Conservation (phyloP, 2,329 filamentous ascomycete genomes). For the Calonectria pseudoreteaudii region DNA sequence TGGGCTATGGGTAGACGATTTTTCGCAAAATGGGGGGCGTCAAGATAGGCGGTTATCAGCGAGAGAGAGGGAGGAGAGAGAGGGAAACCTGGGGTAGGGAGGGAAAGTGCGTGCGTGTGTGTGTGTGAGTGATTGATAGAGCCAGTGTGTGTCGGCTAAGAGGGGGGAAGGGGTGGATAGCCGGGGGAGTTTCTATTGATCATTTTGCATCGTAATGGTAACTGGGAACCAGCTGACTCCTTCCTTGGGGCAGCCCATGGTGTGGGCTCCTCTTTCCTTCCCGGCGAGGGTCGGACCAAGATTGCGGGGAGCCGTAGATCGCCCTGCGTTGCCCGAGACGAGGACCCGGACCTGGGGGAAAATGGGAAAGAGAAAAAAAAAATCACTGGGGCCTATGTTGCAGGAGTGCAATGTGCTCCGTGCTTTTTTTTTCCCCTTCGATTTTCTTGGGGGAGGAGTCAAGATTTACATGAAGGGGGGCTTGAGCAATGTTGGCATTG, state of each 20-base stretch:
- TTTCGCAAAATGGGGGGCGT: slow-evolving; percentile 17
- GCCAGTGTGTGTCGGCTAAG: not conserved
- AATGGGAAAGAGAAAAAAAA: not conserved
- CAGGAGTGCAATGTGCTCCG: slow-evolving; percentile 11
- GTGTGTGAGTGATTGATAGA: too few relatives aligned
- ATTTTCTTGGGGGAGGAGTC: not conserved
- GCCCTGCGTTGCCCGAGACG: slow-evolving; percentile 28
- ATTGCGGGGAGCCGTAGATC: slow-evolving; percentile 45
- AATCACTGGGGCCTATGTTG: not conserved
- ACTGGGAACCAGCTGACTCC: not conserved
- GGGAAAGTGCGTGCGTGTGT: too few relatives aligned
- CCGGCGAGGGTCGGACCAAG: slow-evolving; percentile 25
- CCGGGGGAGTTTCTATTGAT: slow-evolving; percentile 36
- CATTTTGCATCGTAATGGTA: slow-evolving; percentile 38
- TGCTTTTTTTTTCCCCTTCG: slow-evolving; percentile 16
- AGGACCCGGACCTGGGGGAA: slow-evolving; percentile 12
- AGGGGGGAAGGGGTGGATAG: not conserved
- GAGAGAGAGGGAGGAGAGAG: not conserved
- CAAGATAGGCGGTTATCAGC: slow-evolving; percentile 39
- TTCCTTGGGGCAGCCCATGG: not conserved
- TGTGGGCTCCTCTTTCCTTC: not conserved
- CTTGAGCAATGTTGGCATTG: not conserved
- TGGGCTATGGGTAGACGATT: slow-evolving; percentile 38
- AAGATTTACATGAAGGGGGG: not conserved
- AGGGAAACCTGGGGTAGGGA: slow-evolving; percentile 41